phyloP scores from a whole-genome alignment of 75 land plant species.

The Azolla pinnata region DNA sequence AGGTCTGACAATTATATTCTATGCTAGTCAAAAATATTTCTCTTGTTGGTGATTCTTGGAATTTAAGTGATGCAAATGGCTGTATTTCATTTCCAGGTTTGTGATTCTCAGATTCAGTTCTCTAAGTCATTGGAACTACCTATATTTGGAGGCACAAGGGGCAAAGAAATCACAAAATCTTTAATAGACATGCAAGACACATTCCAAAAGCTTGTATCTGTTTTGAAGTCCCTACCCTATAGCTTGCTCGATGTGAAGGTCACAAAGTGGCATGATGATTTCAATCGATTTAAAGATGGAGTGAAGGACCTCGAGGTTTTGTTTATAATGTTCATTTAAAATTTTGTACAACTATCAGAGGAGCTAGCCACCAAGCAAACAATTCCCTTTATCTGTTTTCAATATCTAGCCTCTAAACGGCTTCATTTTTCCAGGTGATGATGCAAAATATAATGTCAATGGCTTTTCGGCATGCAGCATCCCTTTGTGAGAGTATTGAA shows the following conservation, averaged over 20 bases:
- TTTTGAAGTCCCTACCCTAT: conserved; percentile 18
- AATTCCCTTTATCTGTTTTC: background rate
- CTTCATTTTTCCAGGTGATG: conserved; percentile 13
- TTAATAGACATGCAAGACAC: conserved; percentile 21
- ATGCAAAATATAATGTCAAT: conserved; percentile 21
- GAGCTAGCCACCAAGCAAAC: background rate
- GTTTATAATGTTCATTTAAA: background rate
- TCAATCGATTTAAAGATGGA: conserved; percentile 18
- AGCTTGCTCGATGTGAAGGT: conserved; percentile 26
- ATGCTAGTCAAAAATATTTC: background rate
- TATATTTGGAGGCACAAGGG: conserved; percentile 26
- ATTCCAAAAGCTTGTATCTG: conserved; percentile 21
- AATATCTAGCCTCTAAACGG: background rate
- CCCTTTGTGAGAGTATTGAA: conserved; percentile 25
- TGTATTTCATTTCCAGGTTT: conserved; percentile 19
- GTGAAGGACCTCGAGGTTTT: conserved; percentile 24
- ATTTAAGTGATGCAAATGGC: background rate
- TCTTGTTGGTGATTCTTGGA: background rate
- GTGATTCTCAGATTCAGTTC: conserved; percentile 34
- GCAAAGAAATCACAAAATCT: conserved; percentile 20
- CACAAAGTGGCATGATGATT: conserved; percentile 28
- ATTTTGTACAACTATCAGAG: background rate
- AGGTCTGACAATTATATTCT: conserved; percentile 6
- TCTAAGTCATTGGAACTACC: conserved; percentile 17
- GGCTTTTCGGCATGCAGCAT: conserved; percentile 25